Conservation (phyloP, 805 yeast species). For the Lachancea fermentati region DNA sequence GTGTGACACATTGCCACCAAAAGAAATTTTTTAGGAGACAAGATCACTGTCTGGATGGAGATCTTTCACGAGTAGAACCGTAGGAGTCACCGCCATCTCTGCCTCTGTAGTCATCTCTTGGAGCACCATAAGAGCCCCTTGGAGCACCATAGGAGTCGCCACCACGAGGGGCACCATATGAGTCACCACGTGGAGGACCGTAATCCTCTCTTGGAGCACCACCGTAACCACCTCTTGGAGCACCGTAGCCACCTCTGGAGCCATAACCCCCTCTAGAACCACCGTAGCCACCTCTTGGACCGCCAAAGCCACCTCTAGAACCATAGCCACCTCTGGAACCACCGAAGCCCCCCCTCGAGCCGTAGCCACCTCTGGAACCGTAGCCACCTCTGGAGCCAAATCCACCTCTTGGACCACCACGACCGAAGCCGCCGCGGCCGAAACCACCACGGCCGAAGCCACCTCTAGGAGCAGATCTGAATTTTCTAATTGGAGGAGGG, state of each 20-base stretch:
- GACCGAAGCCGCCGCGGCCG: constrained; percentile 40
- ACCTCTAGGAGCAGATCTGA: constrained; percentile 42
- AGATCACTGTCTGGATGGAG: constrained; percentile 63
- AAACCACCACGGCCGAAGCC: constrained; percentile 45
- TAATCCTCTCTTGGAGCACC: constrained; percentile 25
- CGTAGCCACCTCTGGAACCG: constrained; percentile 25
- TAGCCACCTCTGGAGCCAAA: constrained; percentile 36
- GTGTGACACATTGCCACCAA: no score
- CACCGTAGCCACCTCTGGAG: constrained; percentile 34
- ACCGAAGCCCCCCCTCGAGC: constrained; percentile 39
- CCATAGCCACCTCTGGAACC: constrained; percentile 39
- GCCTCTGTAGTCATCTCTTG: constrained; percentile 44
- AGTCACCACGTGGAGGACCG: constrained; percentile 26
- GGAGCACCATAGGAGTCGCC: constrained; percentile 21
- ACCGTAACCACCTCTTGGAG: constrained; percentile 35
- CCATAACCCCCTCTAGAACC: constrained; percentile 37
- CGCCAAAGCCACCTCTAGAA: constrained; percentile 32
- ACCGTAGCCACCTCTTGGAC: constrained; percentile 42
- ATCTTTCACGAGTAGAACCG: constrained; percentile 56
- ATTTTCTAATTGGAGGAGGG: constrained; percentile 46
- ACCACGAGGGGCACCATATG: constrained; percentile 25
- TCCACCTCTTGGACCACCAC: constrained; percentile 41
- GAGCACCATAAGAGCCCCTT: constrained; percentile 28
- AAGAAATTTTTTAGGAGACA: background rate
- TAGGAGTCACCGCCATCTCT: constrained; percentile 40